A percentile compares a stretch with the other conserved stretches of the same genome.
Conservation (phyloP, 2,329 filamentous ascomycete species). For the Pyrenophora seminiperda region DNA sequence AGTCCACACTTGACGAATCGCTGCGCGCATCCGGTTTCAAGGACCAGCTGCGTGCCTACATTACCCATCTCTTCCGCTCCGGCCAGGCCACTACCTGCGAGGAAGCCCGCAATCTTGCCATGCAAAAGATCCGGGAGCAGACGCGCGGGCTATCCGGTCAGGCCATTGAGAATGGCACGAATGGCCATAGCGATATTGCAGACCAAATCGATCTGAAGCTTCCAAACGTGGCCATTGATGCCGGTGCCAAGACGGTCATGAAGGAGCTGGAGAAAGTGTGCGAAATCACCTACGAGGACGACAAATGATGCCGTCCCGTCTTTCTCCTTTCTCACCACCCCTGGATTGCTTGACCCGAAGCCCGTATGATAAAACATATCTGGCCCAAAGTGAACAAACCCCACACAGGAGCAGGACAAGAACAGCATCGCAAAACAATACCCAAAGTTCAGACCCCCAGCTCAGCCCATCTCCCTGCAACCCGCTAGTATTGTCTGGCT, state of each 20-base stretch:
- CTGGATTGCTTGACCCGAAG: neutral
- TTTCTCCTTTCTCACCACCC: neutral
- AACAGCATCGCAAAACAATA: too few relatives aligned
- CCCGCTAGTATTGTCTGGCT: too few relatives aligned
- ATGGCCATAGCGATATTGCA: constrained; percentile 36
- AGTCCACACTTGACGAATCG: constrained; percentile 59
- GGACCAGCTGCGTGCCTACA: constrained; percentile 59
- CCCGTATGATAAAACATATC: too few relatives aligned
- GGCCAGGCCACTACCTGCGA: constrained; percentile 63
- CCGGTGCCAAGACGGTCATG: constrained; percentile 58
- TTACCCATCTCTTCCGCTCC: constrained; percentile 61
- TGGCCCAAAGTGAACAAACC: too few relatives aligned
- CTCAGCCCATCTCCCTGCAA: too few relatives aligned
- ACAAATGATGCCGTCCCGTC: constrained; percentile 15
- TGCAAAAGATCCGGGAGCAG: constrained; percentile 45
- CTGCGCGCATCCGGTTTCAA: constrained; percentile 65
- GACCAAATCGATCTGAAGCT: constrained; percentile 53
- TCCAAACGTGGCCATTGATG: constrained; percentile 55
- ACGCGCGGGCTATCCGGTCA: constrained; percentile 23
- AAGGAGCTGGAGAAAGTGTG: constrained; percentile 59
- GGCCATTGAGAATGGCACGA: constrained; percentile 34
- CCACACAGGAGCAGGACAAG: too few relatives aligned
- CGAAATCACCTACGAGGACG: constrained; percentile 39
- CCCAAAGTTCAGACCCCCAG: too few relatives aligned
- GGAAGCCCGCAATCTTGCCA: constrained; percentile 60